Base-by-base conservation (phyloP, 2,329 filamentous ascomycete species). In the Ciborinia camelliae region DNA sequence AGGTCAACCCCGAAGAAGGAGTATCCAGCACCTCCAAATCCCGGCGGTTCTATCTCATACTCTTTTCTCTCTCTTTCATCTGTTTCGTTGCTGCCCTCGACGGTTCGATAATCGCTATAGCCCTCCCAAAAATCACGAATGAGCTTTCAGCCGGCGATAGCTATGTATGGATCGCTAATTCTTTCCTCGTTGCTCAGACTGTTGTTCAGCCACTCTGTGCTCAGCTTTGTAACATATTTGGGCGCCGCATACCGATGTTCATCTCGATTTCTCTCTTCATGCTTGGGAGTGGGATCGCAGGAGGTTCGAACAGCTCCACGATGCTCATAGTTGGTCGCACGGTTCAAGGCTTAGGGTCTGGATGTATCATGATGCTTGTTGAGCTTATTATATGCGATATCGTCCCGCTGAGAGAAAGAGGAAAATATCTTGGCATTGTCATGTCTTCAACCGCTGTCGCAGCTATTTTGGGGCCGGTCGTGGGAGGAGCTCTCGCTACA, bases 91-190 rank as follows among this genome's bases (percentile, higher is more conserved):
- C 57, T 30, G 20, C 43, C 43, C 57, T 60, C 28, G 43, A 62
- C 20, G 32, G 20, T 20, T 51, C 23, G 7, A 41, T 62, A 18
- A 62, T 62, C 18, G 32, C 59, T 28, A 62, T 35, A 15, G 59
- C 59, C 32, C 47, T 62, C 47, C 47, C 59, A 12, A 62, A 26
- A 51, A 62, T 53, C 47, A 62, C 47, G 47, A 47, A 60, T 28
- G 53, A 64, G n/a, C 41, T 59, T 23, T 23, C 30, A 28, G 62
- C 53, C 23, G 62, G 48, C 5, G 28, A 59, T 23, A 43, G 54
- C 30, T 58, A 60, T 23, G 48, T 65, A 30, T 65, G 47, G 55
- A 61, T 61, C 20, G 55, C 63, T 9, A 65, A 65, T 39, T 61
- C 55, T 37, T 55, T 65, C 39, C 47, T 65, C 37, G 14, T 65